Conservation (phyloP, 139 green algal genomes). For the Chlorella sp. region DNA sequence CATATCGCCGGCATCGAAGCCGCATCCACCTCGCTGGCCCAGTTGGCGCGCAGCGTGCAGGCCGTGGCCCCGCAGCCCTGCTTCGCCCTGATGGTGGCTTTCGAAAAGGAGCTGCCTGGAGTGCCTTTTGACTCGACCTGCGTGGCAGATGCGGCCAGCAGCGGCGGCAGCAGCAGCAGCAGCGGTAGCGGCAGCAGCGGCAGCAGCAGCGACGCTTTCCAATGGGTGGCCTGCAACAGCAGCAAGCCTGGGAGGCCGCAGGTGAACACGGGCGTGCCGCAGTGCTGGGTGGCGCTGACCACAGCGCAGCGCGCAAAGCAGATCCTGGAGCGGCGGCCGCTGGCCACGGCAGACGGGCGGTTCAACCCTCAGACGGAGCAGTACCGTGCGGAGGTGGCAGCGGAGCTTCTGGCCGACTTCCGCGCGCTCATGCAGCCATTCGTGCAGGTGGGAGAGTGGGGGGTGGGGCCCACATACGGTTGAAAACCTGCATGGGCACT, state of each 20-base stretch:
- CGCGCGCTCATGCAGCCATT: conserved; percentile 17
- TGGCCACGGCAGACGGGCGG: background rate
- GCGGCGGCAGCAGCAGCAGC: background rate
- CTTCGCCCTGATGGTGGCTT: conserved; percentile 24
- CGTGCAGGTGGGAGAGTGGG: background rate
- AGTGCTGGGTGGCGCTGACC: conserved; percentile 32
- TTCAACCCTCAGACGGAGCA: conserved; percentile 6
- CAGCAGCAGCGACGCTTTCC: conserved; percentile 1
- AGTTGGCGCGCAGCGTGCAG: conserved; percentile 26
- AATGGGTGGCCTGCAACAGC: conserved; percentile 30
- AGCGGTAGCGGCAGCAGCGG: background rate
- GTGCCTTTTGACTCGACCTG: conserved; percentile 22
- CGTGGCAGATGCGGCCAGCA: background rate
- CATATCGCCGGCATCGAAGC: background rate
- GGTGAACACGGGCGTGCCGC: background rate
- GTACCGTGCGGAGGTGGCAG: conserved; percentile 4
- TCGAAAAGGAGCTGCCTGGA: background rate
- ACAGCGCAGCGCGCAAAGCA: background rate
- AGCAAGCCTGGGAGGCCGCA: conserved; percentile 29
- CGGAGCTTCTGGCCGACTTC: conserved; percentile 23
- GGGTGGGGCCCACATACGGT: too few relatives aligned
- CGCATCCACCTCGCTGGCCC: conserved; percentile 1
- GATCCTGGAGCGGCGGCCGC: background rate
- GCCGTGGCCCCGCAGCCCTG: conserved; percentile 11
- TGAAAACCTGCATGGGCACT: too few relatives aligned